Conservation (phyloP, 495 filamentous ascomycete species). For the Hypoxylon fragiforme region DNA sequence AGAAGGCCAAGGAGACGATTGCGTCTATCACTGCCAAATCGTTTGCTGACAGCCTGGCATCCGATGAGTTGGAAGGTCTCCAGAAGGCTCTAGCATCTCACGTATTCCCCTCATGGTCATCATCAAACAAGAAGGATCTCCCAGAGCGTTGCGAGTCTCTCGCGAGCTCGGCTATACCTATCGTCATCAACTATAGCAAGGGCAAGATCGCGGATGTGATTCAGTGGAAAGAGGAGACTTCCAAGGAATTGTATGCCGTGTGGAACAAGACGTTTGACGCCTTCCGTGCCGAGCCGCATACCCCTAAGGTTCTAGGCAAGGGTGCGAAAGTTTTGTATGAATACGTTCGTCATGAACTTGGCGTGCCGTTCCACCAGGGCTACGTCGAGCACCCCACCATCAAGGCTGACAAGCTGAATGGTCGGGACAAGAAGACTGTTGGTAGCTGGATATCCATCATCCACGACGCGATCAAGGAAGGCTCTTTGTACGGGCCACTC, state of each 20-base stretch:
- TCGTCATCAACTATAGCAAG: slow-evolving; percentile 19
- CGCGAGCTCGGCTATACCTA: slow-evolving; percentile 23
- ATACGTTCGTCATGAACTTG: slow-evolving; percentile 46
- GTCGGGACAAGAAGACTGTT: slow-evolving; percentile 25
- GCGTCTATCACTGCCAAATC: slow-evolving; percentile 9
- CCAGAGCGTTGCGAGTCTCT: slow-evolving; percentile 25
- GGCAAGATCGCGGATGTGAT: slow-evolving; percentile 7
- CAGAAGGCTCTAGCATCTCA: slow-evolving; percentile 21
- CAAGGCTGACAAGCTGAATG: slow-evolving; percentile 17
- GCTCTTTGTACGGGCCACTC: slow-evolving; percentile 29
- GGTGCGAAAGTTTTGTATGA: slow-evolving; percentile 45
- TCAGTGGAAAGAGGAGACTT: slow-evolving; percentile 21
- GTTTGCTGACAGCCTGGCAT: background rate
- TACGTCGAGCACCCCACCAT: slow-evolving; percentile 48
- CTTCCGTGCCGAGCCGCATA: slow-evolving; percentile 18
- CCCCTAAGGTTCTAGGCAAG: slow-evolving; percentile 18
- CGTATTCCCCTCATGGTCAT: slow-evolving; percentile 15
- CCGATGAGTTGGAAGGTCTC: slow-evolving; percentile 9
- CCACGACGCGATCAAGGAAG: slow-evolving; percentile 36
- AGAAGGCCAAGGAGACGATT: slow-evolving; percentile 18
- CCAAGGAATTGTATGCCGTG: slow-evolving; percentile 2
- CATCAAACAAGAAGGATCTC: slow-evolving; percentile 26
- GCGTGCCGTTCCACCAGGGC: slow-evolving; percentile 50
- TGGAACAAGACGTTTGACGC: slow-evolving; percentile 20
- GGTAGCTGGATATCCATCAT: slow-evolving; percentile 37